Base-by-base conservation (phyloP, 805 yeast species). In the Yamadazyma kitorensis region DNA sequence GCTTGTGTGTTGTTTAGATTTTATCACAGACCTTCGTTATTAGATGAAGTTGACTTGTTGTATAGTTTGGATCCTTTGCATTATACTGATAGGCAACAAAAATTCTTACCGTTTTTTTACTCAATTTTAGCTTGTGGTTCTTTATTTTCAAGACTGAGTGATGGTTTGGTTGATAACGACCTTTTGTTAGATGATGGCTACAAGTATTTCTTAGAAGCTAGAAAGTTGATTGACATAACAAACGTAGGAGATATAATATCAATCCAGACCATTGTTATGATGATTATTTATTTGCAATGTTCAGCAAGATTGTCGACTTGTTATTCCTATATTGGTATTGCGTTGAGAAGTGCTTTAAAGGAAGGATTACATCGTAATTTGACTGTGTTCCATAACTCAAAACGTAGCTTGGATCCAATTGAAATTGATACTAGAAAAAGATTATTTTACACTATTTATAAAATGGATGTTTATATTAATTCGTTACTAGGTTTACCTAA, bases 91-190 rank as follows among this genome's bases (percentile, higher is more conserved):
- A 72, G 82, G 39, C 94, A 86, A 52, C 82, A 76, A 40, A 74
- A 78, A 45, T 82, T 86, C 42, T 60, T 86, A 33, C 95, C 96
- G 0, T 68, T 88, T 40, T 78, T 87, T 26, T 87, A 87, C 58
- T 77, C 93, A 1, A 84, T 86, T n/a, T 70, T 88, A 61, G 95
- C 96, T 0, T 86, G 87, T 43, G 96, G 96, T 11, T 85, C 87
- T 3, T 63, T 87, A 23, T 86, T 88, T 47, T 71, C 76, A 23
- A 79, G 79, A 49, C 42, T 56, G 48, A 30, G 67, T 2, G 40
- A 42, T 24, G 31, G 40, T 39, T 19, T 23, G 37, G 8, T 43
- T 41, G 34, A 43, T 15, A 62, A 64, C 40, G 70, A 65, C 22
- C 57, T 57, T 13, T 65, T 78, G 35, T 81, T 78, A 34, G 87